These are phyloP conservation scores for Madurella fahalii DNA, from an alignment of 2,329 filamentous ascomycete species.

Conservation along the genomic window DNA sequence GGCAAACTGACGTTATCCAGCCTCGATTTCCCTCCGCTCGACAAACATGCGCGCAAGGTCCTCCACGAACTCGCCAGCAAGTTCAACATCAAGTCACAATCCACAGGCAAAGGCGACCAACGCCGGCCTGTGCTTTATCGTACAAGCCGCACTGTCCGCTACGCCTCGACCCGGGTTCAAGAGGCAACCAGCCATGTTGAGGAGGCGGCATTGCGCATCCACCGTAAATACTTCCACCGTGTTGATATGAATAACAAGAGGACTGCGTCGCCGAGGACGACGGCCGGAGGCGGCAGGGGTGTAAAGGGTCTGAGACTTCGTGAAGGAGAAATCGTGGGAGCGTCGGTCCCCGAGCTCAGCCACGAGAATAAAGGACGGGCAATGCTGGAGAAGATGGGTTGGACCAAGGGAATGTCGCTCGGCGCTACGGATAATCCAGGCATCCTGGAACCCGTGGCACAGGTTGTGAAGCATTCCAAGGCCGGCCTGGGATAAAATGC, in stretches of 20 bases:
- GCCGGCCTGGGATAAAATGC: constrained; percentile 66
- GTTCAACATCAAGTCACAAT: constrained; percentile 80
- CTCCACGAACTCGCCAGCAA: constrained; percentile 75
- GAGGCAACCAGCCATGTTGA: constrained; percentile 47
- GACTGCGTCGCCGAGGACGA: constrained; percentile 12
- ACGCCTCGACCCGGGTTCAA: constrained; percentile 53
- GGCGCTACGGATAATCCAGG: constrained; percentile 82
- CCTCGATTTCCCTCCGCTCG: constrained; percentile 77
- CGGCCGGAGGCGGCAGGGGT: constrained; percentile 27
- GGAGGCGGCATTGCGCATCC: constrained; percentile 42
- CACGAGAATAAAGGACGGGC: constrained; percentile 76
- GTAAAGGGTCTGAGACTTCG: constrained; percentile 55
- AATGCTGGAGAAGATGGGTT: constrained; percentile 97
- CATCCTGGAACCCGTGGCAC: constrained; percentile 78
- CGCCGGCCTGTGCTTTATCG: constrained; percentile 77
- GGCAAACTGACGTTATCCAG: constrained; percentile 38
- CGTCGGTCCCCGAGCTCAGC: constrained; percentile 76
- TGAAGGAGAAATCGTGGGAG: constrained; percentile 87
- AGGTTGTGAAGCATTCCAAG: constrained; percentile 82
- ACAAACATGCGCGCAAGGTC: constrained; percentile 68
- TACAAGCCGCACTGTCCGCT: constrained; percentile 61
- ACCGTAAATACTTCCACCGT: constrained; percentile 53
- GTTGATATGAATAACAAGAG: constrained; percentile 39
- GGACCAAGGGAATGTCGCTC: constrained; percentile 80
- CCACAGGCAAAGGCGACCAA: constrained; percentile 65